phyloP scores from a whole-genome alignment of 257 asterid genomes.

The Solanum ossicruentum region DNA sequence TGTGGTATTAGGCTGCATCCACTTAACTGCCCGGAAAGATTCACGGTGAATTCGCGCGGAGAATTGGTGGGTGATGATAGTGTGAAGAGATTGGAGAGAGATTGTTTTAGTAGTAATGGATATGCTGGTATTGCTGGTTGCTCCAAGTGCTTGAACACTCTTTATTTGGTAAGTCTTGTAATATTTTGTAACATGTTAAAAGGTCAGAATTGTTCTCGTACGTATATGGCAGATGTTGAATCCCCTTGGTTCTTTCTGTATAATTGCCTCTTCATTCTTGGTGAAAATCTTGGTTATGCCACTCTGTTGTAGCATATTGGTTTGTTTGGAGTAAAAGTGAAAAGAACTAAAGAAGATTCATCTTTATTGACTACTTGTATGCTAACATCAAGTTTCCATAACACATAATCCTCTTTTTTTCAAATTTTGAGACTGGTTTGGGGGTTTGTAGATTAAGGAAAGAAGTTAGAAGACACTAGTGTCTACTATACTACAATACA shows the following conservation, averaged over 20 bases:
- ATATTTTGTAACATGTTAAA: neutral
- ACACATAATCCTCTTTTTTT: neutral
- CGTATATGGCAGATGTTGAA: neutral
- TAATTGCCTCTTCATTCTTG: neutral
- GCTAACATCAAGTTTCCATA: neutral
- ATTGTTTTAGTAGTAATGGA: conserved; percentile 26
- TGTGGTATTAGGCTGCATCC: conserved; percentile 91
- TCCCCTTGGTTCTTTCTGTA: neutral
- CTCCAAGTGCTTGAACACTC: conserved; percentile 72
- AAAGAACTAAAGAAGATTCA: neutral
- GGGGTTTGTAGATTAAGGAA: neutral
- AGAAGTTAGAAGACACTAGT: too few relatives aligned
- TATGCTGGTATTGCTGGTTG: conserved; percentile 78
- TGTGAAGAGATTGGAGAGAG: conserved; percentile 64
- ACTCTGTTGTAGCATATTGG: neutral
- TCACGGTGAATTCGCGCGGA: conserved; percentile 32
- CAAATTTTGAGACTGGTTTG: neutral
- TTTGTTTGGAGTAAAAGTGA: neutral
- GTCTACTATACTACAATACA: too few relatives aligned
- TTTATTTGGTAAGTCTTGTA: conserved; percentile 42
- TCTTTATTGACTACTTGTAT: neutral
- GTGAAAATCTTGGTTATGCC: neutral
- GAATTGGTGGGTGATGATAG: conserved; percentile 74
- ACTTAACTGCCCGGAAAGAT: conserved; percentile 73
- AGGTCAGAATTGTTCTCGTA: neutral